Evolutionary conservation across 768 basidiomycete species (phyloP).

Genomic region (Chalciporus piperatus): DNA sequence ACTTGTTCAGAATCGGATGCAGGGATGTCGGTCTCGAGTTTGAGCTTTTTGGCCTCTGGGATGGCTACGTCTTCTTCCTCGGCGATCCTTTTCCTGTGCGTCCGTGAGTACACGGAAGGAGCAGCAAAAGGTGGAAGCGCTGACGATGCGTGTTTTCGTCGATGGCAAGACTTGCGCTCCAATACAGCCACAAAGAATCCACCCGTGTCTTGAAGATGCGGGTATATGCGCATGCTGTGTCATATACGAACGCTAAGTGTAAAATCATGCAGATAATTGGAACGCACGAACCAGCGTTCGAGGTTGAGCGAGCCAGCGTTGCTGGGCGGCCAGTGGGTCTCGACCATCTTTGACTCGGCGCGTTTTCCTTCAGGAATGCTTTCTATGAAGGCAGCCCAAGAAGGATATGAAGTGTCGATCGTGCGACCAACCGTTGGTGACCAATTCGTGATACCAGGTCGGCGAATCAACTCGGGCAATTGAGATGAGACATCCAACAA

Average conservation of each 20-base stretch:
- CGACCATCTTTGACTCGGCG: slow-evolving; percentile 57
- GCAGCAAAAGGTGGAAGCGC: not conserved
- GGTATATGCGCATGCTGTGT: slow-evolving; percentile 81
- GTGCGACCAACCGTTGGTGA: slow-evolving; percentile 62
- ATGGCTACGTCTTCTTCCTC: slow-evolving; percentile 39
- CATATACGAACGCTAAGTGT: not conserved
- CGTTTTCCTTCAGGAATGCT: slow-evolving; percentile 48
- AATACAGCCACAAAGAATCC: slow-evolving; percentile 97
- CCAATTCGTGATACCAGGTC: slow-evolving; percentile 79
- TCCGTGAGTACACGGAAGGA: not conserved
- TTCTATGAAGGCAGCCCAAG: slow-evolving; percentile 58
- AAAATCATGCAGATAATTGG: not conserved
- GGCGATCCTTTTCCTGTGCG: slow-evolving; percentile 43
- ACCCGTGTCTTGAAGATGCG: slow-evolving; percentile 94
- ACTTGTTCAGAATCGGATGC: slow-evolving; percentile 3
- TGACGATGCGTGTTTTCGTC: slow-evolving; percentile 17
- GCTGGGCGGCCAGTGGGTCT: slow-evolving; percentile 78
- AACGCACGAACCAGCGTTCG: slow-evolving; percentile 61
- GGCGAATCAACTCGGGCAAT: slow-evolving; percentile 68
- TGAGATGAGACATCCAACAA: slow-evolving; percentile 75
- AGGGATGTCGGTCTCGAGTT: slow-evolving; percentile 31
- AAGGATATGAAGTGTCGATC: slow-evolving; percentile 48
- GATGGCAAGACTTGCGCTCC: slow-evolving; percentile 41
- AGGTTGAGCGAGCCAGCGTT: slow-evolving; percentile 61
- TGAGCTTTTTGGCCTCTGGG: slow-evolving; percentile 52